Evolutionary conservation across 2,329 filamentous ascomycete species (phyloP), one percentile per base, ranked within the genome.

Genomic region (Penicillium brasilianum): DNA sequence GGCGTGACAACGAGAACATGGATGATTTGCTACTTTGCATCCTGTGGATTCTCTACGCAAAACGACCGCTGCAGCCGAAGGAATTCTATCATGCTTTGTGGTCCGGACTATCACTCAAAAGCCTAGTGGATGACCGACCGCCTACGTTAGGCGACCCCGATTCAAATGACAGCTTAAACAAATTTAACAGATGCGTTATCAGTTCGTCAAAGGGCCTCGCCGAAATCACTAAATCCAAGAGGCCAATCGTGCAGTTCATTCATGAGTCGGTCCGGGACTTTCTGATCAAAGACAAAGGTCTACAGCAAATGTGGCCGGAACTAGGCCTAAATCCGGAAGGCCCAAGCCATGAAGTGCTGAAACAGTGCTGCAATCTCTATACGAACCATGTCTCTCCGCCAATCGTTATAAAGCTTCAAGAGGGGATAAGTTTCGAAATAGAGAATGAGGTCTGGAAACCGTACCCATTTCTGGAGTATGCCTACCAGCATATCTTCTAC

Each of bases 21-120:
- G 71, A 81, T 0, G 71, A 77, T 0, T 63, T 87, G 0, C 57
- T 78, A 0, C 63, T 84, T 0, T 85, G 80, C 32, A 61, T 88
- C 0, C 78, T 83, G 20, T 88, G 82, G 82, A 74, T 88, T 0
- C 72, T 88, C 0, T 87, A 80, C 25, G 76, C 85, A 0, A 73
- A 69, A 8, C 63, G 44, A 6, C 65, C 69, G 10, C 49, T 68
- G 20, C 25, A 48, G 0, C 79, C 72, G 0, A 64, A 76, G 0
- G 78, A 87, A 62, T 60, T 69, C n/a, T 63, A 65, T 30, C 57
- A 63, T 58, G 69, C 69, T n/a, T 36, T 69, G 5, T 62, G 57
- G 60, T 59, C 51, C 28, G 66, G 64, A 2, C 54, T 68, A 34
- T 37, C 56, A 9, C 16, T 52, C 16, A 32, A 52, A 4, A 46